phyloP scores from a whole-genome alignment of 805 yeast species.

The Suhomyces sp. region DNA sequence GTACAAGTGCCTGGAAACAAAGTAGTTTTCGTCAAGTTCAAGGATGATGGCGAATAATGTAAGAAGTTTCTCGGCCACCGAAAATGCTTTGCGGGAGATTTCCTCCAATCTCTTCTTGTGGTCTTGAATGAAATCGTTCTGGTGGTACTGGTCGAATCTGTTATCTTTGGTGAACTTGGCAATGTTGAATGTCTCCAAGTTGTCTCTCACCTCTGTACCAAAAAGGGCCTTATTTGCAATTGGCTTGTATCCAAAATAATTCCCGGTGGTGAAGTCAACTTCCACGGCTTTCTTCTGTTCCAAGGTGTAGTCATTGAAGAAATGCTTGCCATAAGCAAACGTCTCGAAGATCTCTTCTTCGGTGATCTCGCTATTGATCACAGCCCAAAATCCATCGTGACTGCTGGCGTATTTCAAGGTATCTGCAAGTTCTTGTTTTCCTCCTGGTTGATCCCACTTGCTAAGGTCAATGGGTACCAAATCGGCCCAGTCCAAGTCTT shows the following conservation, averaged over 20 bases:
- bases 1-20: constrained; percentile 30
- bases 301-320: constrained; percentile 23
- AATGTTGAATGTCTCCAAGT: constrained; percentile 31
- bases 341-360: constrained; percentile 25
- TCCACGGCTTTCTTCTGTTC: constrained; percentile 26
- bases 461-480: constrained; percentile 26
- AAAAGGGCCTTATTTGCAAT: constrained; percentile 31
- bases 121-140: constrained; percentile 22
- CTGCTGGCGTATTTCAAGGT: constrained; percentile 26
- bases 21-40: constrained; percentile 33
- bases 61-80: constrained; percentile 24
- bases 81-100: constrained; percentile 23
- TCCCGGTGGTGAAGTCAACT: constrained; percentile 28
- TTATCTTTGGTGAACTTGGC: constrained; percentile 30
- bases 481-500: constrained; percentile 33
- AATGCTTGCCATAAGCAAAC: constrained; percentile 28
- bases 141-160: constrained; percentile 17
- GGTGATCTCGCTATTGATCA: constrained; percentile 23
- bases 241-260: constrained; percentile 34
- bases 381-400: constrained; percentile 34
- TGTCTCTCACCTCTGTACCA: constrained; percentile 28
- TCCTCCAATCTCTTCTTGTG: constrained; percentile 20
- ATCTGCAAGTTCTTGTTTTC: constrained; percentile 26
- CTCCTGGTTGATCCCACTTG: constrained; percentile 25
- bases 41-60: constrained; percentile 33